Evolutionary conservation across 495 filamentous ascomycete genomes (phyloP), one percentile per base, ranked within the genome.

Genomic region (Friedmanniomyces endolithicus): DNA sequence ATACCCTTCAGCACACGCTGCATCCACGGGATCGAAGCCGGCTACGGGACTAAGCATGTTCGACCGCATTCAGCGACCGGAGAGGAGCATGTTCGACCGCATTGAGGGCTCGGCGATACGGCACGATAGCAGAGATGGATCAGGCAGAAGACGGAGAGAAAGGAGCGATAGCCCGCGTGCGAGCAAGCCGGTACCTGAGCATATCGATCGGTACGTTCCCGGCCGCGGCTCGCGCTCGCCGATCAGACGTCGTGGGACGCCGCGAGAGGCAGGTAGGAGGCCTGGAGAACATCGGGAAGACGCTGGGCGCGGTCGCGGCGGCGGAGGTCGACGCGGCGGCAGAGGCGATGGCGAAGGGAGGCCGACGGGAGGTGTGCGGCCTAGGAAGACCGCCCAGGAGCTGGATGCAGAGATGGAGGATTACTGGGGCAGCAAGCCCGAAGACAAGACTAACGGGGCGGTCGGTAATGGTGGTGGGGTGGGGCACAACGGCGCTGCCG

Each of bases 321-420:
- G 65, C 43, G 65, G 68, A n/a, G n/a, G n/a, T n/a, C n/a, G n/a
- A 12, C 64, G 71, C 3, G 63, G 67, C 16, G 68, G 67, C 7
- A 67, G 65, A n/a, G 40, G 35, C 8, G 60, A 59, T 45, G 58
- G 50, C 0, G 60, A 61, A 6, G 63, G 57, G 8, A 6, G 62
- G n/a, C 33, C 51, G 34, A 16, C 55, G 34, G 68, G 60, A 53
- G 80, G 81, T 41, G 73, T 68, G 24, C 77, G 90, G 48, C 84
- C 83, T 1, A 84, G 79, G 66, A 95, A 95, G 79, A 95, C 90
- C 6, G 85, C 88, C 48, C 87, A 94, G 61, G 86, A 97, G 64
- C 73, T 97, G 37, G 90, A 97, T 64, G 83, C 85, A 34, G 90
- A 97, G 72, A 97, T 97, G 90, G 89, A 81, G 33, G 87, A 95